Conservation (phyloP, 2,329 filamentous ascomycete genomes). For the Aspergillus floridensis region DNA sequence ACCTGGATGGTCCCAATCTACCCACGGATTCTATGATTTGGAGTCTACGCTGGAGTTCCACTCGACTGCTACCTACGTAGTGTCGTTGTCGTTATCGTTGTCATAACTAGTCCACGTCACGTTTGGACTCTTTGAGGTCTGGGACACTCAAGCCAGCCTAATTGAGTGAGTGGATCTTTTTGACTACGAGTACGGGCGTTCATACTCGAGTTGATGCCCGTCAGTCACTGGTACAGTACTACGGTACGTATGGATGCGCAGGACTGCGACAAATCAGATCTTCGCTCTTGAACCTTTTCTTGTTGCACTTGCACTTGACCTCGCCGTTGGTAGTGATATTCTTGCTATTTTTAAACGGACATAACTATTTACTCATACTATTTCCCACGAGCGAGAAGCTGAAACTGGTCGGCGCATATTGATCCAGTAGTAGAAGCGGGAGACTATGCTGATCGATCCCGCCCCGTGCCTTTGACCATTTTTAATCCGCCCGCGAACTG, state of each 20-base stretch:
- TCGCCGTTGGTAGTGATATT: neutral
- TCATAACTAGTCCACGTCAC: too few species aligned
- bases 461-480: neutral
- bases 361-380: neutral
- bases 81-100: too few species aligned
- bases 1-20: neutral
- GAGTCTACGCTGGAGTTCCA: neutral
- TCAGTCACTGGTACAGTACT: too few species aligned
- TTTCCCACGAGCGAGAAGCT: neutral
- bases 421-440: neutral
- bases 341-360: neutral
- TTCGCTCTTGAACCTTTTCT: neutral
- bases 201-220: neutral
- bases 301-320: neutral
- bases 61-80: neutral
- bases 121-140: too few species aligned
- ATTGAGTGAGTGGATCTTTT: neutral
- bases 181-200: neutral
- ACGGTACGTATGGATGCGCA: neutral
- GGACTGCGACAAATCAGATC: neutral
- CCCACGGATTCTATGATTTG: slow-evolving; percentile 3
- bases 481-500: neutral
- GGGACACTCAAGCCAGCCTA: neutral
- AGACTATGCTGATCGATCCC: neutral
- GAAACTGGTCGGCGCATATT: neutral